Evolutionary conservation across 345 rosid genomes (phyloP), one percentile per base, ranked within the genome.

Genomic region (Laguncularia racemosa): DNA sequence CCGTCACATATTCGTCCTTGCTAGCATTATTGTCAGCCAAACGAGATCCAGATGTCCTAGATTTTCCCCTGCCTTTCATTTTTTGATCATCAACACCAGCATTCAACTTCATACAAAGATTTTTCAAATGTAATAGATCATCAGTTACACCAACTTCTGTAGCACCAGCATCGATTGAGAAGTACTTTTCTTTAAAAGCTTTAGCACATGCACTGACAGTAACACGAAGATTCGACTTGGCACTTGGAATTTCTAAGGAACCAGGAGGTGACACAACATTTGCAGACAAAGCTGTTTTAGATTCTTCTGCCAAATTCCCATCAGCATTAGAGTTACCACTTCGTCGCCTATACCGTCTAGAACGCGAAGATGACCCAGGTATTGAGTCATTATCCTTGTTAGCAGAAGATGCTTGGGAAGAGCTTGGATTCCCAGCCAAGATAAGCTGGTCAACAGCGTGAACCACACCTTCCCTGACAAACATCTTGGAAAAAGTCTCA

Each of bases 391-490:
- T 88, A 56, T 90, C 95, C 88, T 80, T 88, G 40, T 95, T 95
- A 61, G 68, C 70, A 23, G 85, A 54, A 58, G 87, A 73, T 45
- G 72, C 75, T 68, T 77, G 82, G 48, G 76, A 48, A 70, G 67
- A 52, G 61, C 19, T 79, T 58, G 81, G 65, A 74, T 77, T 82
- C 52, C 89, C 93, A 59, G 84, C 81, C 67, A 84, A 71, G 50
- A 90, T 75, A 67, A 95, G 96, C 64, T 90, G 96, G 68, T 95
- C 99, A 18, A 95, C 80, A 58, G 97, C 99, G 88, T 90, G 96
- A 75, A 95, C 95, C 55, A 95, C 96, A 46, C 99, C 97, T 78
- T 90, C 97, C 73, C 99, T 82, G 38, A 95, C 83, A 75, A 95
- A 95, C 74, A 84, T 76, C 81, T 95, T 95, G 14, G 89, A 88